Percentiles rank a stretch among this genome's conserved stretches.
Conservation (phyloP, 2,329 filamentous ascomycete species). For the Ascochyta viciae-villosae region DNA sequence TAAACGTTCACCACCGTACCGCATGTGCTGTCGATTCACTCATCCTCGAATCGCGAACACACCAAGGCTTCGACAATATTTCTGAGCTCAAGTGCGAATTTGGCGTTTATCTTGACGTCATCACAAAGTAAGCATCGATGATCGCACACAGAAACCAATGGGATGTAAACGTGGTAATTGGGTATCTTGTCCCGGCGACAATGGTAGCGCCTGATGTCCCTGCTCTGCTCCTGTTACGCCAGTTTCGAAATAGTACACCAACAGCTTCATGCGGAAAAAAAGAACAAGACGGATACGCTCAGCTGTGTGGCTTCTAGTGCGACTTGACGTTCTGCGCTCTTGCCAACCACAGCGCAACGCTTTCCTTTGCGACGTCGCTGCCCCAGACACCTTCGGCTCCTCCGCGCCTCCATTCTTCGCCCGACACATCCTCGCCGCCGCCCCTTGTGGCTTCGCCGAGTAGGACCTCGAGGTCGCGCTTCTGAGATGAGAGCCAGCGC, state of each 20-base stretch:
- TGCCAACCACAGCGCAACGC: conserved; percentile 67
- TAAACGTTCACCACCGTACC: too few species aligned
- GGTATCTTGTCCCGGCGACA: conserved; percentile 18
- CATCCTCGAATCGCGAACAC: too few species aligned
- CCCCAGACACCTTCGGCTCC: conserved; percentile 70
- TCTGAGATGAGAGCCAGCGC: conserved; percentile 90
- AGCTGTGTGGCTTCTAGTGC: conserved; percentile 24
- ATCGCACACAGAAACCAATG: background rate
- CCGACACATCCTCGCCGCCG: conserved; percentile 58
- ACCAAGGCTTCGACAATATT: too few species aligned
- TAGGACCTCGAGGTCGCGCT: conserved; percentile 86
- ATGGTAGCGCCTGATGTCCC: conserved; percentile 15
- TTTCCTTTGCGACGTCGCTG: conserved; percentile 66
- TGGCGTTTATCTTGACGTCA: too few species aligned
- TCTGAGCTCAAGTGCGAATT: too few species aligned
- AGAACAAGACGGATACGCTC: background rate
- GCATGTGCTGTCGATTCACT: too few species aligned
- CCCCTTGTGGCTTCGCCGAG: conserved; percentile 77
- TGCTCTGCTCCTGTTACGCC: conserved; percentile 18
- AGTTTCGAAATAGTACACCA: conserved; percentile 6
- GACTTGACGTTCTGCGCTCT: conserved; percentile 40
- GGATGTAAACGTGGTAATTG: conserved; percentile 13
- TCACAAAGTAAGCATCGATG: too few species aligned
- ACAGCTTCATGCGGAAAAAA: conserved; percentile 1
- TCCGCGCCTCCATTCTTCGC: conserved; percentile 73